Evolutionary conservation across 2,329 filamentous ascomycete species (phyloP).

Genomic region (Huntiella savannae): DNA sequence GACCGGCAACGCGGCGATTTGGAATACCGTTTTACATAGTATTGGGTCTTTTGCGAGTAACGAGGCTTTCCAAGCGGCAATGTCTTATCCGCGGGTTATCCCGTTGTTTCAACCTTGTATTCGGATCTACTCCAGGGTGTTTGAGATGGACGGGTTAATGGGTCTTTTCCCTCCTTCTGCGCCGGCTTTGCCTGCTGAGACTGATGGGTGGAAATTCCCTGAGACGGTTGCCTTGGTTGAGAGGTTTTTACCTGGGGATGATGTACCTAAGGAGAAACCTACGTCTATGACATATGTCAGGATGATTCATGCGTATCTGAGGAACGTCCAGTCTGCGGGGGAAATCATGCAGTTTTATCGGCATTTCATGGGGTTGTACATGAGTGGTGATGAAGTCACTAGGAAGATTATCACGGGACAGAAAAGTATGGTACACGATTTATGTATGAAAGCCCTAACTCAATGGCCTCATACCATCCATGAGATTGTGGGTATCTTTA

Average conservation of each 20-base stretch:
- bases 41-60: slow-evolving; percentile 26
- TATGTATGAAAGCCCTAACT: slow-evolving; percentile 28
- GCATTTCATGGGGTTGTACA: slow-evolving; percentile 26
- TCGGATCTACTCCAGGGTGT: slow-evolving; percentile 29
- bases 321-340: slow-evolving; percentile 21
- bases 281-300: slow-evolving; percentile 23
- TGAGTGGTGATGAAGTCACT: slow-evolving; percentile 20
- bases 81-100: slow-evolving; percentile 18
- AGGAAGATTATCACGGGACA: slow-evolving; percentile 21
- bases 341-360: slow-evolving; percentile 27
- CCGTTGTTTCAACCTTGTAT: slow-evolving; percentile 29
- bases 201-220: slow-evolving; percentile 8
- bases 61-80: slow-evolving; percentile 19
- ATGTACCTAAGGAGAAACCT: slow-evolving; percentile 18
- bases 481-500: slow-evolving; percentile 27
- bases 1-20: slow-evolving; percentile 15
- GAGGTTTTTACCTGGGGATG: not conserved
- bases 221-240: slow-evolving; percentile 10
- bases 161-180: slow-evolving; percentile 16
- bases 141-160: slow-evolving; percentile 26
- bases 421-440: slow-evolving; percentile 29
- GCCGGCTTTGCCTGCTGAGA: slow-evolving; percentile 10
- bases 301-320: slow-evolving; percentile 30
- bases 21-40: slow-evolving; percentile 27
- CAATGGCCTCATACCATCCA: slow-evolving; percentile 24